A percentile compares a stretch with the other conserved stretches of the same genome.
Evolutionary conservation across 805 yeast genomes (phyloP).

Genomic region (Myxozyma neglecta): DNA sequence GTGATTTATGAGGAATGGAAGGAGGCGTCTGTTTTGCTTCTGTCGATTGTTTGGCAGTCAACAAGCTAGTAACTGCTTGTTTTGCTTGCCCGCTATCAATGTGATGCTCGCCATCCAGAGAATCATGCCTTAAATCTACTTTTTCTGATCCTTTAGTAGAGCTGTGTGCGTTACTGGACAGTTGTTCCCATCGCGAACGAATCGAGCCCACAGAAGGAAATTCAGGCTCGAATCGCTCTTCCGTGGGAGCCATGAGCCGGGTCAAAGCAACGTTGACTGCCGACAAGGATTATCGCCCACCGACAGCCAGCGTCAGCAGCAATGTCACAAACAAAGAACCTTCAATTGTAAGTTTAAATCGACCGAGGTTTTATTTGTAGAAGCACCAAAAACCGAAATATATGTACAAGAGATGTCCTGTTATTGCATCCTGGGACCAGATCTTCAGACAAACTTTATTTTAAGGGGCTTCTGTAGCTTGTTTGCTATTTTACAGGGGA

Average conservation of each 20-base stretch:
- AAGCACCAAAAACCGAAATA: no score
- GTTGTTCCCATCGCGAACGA: constrained; percentile 30
- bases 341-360: no score
- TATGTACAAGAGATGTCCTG: no score
- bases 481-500: no score
- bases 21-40: background rate
- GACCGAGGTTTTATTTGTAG: no score
- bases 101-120: background rate
- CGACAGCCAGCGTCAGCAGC: background rate
- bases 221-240: constrained; percentile 6
- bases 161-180: constrained; percentile 2
- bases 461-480: no score
- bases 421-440: no score
- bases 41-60: background rate
- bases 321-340: background rate
- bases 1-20: constrained; percentile 1
- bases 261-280: background rate
- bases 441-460: no score
- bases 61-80: background rate
- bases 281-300: background rate
- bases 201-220: constrained; percentile 28
- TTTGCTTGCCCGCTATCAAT: background rate
- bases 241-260: constrained; percentile 16
- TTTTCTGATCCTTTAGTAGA: background rate
- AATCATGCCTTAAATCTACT: background rate